A percentile compares a stretch with the other conserved stretches of the same genome.
phyloP scores from a whole-genome alignment of 2,329 filamentous ascomycete genomes.

The Fusarium verrucosum region DNA sequence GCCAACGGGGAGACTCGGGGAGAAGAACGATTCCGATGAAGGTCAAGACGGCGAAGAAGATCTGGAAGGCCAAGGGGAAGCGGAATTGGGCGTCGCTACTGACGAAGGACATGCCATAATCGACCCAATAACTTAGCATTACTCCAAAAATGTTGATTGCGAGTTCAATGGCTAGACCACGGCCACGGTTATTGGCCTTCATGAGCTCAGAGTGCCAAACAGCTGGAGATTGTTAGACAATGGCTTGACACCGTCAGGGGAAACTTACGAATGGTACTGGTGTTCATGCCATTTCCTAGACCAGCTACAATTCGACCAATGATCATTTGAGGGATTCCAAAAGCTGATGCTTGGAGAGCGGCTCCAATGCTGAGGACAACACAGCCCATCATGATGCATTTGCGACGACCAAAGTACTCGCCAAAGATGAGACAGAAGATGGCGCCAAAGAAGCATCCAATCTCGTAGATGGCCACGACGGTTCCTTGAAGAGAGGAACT shows the following conservation, averaged over 20 bases:
- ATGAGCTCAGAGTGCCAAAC: slow-evolving; percentile 56
- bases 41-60: slow-evolving; percentile 52
- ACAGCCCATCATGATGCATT: slow-evolving; percentile 53
- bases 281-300: slow-evolving; percentile 58
- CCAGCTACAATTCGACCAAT: slow-evolving; percentile 57
- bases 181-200: slow-evolving; percentile 52
- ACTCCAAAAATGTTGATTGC: slow-evolving; percentile 53
- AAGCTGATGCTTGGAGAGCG: slow-evolving; percentile 53
- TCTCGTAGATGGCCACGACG: slow-evolving; percentile 58
- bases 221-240: slow-evolving; percentile 26
- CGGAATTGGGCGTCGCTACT: slow-evolving; percentile 53
- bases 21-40: slow-evolving; percentile 48
- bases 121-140: slow-evolving; percentile 49
- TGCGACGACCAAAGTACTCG: slow-evolving; percentile 55
- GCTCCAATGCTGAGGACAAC: slow-evolving; percentile 55
- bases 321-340: slow-evolving; percentile 54
- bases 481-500: slow-evolving; percentile 57
- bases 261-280: slow-evolving; percentile 55
- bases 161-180: slow-evolving; percentile 44
- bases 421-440: slow-evolving; percentile 53
- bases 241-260: too few species aligned
- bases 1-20: slow-evolving; percentile 57
- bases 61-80: slow-evolving; percentile 57
- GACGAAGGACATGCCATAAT: slow-evolving; percentile 52
- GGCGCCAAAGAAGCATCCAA: slow-evolving; percentile 59